Conservation (phyloP, 2,329 filamentous ascomycete species). For the Coniella vitis region DNA sequence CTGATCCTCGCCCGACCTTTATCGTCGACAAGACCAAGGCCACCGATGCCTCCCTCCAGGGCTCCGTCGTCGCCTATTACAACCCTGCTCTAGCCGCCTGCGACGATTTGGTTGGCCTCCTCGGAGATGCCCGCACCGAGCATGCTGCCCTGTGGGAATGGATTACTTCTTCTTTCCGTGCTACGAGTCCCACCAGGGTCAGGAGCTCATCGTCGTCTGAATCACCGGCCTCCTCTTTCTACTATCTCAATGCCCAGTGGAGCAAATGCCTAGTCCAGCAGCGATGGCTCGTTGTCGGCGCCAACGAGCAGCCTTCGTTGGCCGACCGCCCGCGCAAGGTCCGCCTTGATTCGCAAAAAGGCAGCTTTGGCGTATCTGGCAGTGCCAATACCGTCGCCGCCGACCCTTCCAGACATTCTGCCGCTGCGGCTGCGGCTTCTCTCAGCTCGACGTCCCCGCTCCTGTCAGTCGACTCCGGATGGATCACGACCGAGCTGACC, state of each 20-base stretch:
- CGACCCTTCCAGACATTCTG: constrained; percentile 4
- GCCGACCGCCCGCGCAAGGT: constrained; percentile 18
- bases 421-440: not conserved
- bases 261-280: constrained; percentile 25
- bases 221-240: constrained; percentile 16
- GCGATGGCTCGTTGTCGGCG: constrained; percentile 28
- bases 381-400: constrained; percentile 8
- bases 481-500: constrained; percentile 26
- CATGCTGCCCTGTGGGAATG: constrained; percentile 24
- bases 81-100: constrained; percentile 22
- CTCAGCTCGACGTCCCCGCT: constrained; percentile 16
- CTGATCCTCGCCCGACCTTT: constrained; percentile 31
- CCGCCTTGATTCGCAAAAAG: constrained; percentile 18
- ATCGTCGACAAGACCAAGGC: constrained; percentile 21
- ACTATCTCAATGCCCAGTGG: constrained; percentile 26
- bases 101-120: constrained; percentile 19
- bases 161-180: constrained; percentile 18
- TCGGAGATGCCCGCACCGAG: constrained; percentile 18
- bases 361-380: constrained; percentile 13
- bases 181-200: constrained; percentile 8
- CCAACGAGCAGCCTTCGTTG: constrained; percentile 24
- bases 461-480: constrained; percentile 22
- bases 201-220: constrained; percentile 17
- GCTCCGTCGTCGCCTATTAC: constrained; percentile 22
- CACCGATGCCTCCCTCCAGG: constrained; percentile 4